These are phyloP conservation scores for Penicillium lividum DNA, from an alignment of 495 filamentous ascomycete species.

Conservation along the genomic window DNA sequence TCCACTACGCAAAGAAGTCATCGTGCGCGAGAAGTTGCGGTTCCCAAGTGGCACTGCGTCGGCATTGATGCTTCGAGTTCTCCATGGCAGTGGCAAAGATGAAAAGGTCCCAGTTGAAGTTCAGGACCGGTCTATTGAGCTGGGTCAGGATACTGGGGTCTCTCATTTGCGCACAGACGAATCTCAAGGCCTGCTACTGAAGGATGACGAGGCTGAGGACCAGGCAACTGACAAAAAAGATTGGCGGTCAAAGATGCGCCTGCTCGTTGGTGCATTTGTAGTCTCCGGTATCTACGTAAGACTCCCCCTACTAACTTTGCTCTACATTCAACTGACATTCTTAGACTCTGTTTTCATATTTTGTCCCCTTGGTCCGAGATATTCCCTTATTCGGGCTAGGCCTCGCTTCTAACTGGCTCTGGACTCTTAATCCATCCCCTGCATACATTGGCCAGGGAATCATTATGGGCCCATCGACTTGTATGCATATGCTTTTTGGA, in stretches of 20 bases:
- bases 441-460: constrained; percentile 83
- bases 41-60: constrained; percentile 97
- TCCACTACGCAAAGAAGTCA: constrained; percentile 81
- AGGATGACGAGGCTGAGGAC: constrained; percentile 26
- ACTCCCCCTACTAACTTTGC: background rate
- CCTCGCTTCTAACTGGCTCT: constrained; percentile 82
- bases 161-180: constrained; percentile 5
- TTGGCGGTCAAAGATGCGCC: constrained; percentile 64
- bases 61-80: constrained; percentile 84
- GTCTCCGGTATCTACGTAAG: constrained; percentile 57
- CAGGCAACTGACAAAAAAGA: constrained; percentile 46
- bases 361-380: constrained; percentile 80
- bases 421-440: constrained; percentile 93
- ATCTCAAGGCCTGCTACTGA: constrained; percentile 23
- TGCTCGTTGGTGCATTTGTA: constrained; percentile 59
- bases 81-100: constrained; percentile 64
- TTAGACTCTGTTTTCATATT: constrained; percentile 87
- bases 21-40: constrained; percentile 85
- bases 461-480: constrained; percentile 89
- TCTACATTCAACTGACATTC: constrained; percentile 15
- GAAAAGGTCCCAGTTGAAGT: constrained; percentile 22
- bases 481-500: constrained; percentile 92
- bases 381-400: constrained; percentile 79
- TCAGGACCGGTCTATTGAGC: constrained; percentile 13
- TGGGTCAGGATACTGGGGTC: background rate